Conservation (phyloP, 2,329 filamentous ascomycete genomes). For the Aspergillus novoparasiticus region DNA sequence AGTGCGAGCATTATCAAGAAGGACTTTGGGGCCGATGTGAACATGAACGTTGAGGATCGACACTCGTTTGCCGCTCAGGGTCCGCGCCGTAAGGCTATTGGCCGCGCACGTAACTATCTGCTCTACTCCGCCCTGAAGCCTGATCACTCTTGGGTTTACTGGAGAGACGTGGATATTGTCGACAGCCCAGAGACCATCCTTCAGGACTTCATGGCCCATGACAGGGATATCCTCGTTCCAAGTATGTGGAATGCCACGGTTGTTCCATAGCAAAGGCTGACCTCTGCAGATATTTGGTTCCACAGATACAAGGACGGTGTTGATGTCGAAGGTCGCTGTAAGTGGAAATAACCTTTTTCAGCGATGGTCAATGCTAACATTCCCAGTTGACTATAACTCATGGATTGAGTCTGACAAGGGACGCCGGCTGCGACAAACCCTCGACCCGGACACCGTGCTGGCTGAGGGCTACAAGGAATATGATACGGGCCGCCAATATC, state of each 20-base stretch:
- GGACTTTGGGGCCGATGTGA: conserved; percentile 77
- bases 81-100: conserved; percentile 87
- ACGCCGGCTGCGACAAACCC: conserved; percentile 68
- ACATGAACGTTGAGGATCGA: conserved; percentile 78
- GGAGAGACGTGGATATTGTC: conserved; percentile 95
- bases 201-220: conserved; percentile 93
- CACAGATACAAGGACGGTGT: conserved; percentile 66
- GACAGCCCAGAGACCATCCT: conserved; percentile 86
- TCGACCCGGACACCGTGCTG: conserved; percentile 80
- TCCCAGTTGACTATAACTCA: conserved; percentile 92
- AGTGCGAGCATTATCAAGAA: conserved; percentile 87
- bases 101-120: conserved; percentile 87
- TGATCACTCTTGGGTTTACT: conserved; percentile 98
- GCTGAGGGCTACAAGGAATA: conserved; percentile 96
- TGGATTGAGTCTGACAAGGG: conserved; percentile 94
- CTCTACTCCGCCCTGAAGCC: conserved; percentile 81
- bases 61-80: conserved; percentile 87
- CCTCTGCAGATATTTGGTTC: conserved; percentile 64
- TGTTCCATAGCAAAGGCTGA: conserved; percentile 18
- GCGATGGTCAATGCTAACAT: conserved; percentile 22
- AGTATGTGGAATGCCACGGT: conserved; percentile 62
- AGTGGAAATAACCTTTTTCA: conserved; percentile 39
- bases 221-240: conserved; percentile 89
- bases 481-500: conserved; percentile 84
- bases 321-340: conserved; percentile 95